These are phyloP conservation scores for Cytauxzoon felis DNA, from an alignment of 169 alveolate genomes.

Conservation along the genomic window DNA sequence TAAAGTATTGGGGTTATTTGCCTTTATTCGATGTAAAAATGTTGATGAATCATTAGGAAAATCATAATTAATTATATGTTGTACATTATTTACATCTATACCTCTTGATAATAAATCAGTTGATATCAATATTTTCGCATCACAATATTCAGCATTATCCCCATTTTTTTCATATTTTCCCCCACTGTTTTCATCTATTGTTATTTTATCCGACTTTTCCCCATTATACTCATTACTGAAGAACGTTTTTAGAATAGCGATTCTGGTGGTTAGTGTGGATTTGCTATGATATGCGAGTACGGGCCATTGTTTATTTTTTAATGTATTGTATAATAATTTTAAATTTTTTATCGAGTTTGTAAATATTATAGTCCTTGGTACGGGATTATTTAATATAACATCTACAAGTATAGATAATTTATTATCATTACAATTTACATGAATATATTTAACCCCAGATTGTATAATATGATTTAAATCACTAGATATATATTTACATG, in stretches of 20 bases:
- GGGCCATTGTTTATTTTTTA: slow-evolving; percentile 68
- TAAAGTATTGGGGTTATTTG: neutral
- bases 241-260: slow-evolving; percentile 63
- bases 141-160: too few species aligned
- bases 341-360: slow-evolving; percentile 7
- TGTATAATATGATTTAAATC: slow-evolving; percentile 14
- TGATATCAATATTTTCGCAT: slow-evolving; percentile 56
- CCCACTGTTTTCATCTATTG: too few species aligned
- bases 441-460: neutral
- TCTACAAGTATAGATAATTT: slow-evolving; percentile 19
- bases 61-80: slow-evolving; percentile 67
- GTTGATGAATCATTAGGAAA: slow-evolving; percentile 67
- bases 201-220: neutral
- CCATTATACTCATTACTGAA: too few species aligned
- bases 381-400: slow-evolving; percentile 24
- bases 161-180: too few species aligned
- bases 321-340: neutral
- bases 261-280: slow-evolving; percentile 64
- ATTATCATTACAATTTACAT: neutral
- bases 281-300: slow-evolving; percentile 66
- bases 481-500: slow-evolving; percentile 24
- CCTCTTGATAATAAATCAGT: slow-evolving; percentile 73
- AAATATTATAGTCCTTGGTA: slow-evolving; percentile 31
- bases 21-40: slow-evolving; percentile 63
- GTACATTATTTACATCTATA: slow-evolving; percentile 51